Evolutionary conservation across 441 rosid species (phyloP).

Genomic region (Monsonia emarginata): DNA sequence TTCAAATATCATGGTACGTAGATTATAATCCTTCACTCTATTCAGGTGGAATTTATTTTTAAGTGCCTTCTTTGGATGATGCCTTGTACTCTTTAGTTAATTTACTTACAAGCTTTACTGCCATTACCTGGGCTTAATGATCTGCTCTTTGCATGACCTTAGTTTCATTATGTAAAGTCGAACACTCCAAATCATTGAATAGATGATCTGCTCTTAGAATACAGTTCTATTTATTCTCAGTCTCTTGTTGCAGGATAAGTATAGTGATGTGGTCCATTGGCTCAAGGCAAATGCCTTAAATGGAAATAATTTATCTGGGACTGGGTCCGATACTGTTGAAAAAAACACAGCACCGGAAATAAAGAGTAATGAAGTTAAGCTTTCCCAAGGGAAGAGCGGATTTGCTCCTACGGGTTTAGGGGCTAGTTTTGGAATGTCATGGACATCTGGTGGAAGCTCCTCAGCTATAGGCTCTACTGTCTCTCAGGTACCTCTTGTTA

Average conservation of each 20-base stretch:
- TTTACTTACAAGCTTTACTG: neutral
- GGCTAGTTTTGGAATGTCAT: conserved; percentile 10
- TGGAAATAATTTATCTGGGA: conserved; percentile 31
- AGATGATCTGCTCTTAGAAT: neutral
- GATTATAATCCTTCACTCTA: neutral
- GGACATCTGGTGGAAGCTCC: neutral
- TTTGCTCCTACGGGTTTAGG: conserved; percentile 27
- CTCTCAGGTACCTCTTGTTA: neutral
- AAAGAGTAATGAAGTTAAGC: conserved; percentile 32
- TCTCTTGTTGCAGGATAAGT: conserved; percentile 46
- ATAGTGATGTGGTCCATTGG: conserved; percentile 82
- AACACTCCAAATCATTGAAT: neutral
- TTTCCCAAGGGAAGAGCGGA: conserved; percentile 30
- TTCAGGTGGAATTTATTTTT: neutral
- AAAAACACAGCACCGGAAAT: conserved; percentile 34
- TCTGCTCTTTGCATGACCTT: neutral
- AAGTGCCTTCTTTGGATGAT: neutral
- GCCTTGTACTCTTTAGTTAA: neutral
- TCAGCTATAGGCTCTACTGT: neutral
- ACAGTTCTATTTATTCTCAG: neutral
- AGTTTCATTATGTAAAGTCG: neutral
- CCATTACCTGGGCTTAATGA: no score
- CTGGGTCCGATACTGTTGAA: conserved; percentile 26
- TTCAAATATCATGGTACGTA: conserved; percentile 53
- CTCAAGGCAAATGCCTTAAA: conserved; percentile 51